Base-by-base conservation (phyloP, 306 rosid species). In the Sechiopsis laciniata region DNA sequence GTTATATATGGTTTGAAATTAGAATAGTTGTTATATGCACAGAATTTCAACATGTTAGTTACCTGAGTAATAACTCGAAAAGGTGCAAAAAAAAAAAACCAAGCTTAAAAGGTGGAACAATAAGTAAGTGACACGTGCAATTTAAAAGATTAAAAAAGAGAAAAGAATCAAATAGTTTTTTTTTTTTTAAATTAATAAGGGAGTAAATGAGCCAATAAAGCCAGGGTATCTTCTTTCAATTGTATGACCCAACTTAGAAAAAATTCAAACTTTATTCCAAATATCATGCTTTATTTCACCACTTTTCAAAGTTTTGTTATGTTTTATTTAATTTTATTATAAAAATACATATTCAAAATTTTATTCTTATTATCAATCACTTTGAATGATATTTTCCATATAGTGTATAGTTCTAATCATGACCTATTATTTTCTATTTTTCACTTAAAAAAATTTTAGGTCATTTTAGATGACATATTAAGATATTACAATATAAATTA, bases 41-140 rank as follows among this genome's bases (percentile, higher is more conserved):
- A 62, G 17, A 63, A 37, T 64, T 64, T 37, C 52, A 64, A 64
- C 9, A 64, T 37, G 52, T n/a, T 37, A 22, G 70, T 15, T 37
- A 64, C 16, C 4, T 35, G 52, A 64, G 26, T 64, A 64, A 64
- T 17, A n/a, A 40, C 52, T 37, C 52, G 10, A 62, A 6, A 24
- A n/a, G 52, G 5, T 32, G 37, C 6, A 32, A 3, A 32, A 32
- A 32, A 32, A 32, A 32, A 3, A 32, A 2, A 32, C 2, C 37
- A 32, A 32, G 37, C 3, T 5, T 32, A 62, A 6, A 24, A n/a
- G 52, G 2, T 35, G 8, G 52, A 37, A 16, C 53, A 37, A 40
- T 64, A 24, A 51, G 16, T 37, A 16, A n/a, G 8, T 64, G 71
- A 64, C 71, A 64, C 71, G 71, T 64, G 71, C 16, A 8, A 16